Percentiles rank a stretch among this genome's conserved stretches.
These are phyloP conservation scores for Phyllachora maydis DNA, from an alignment of 2,329 filamentous ascomycete genomes.

Conservation along the genomic window DNA sequence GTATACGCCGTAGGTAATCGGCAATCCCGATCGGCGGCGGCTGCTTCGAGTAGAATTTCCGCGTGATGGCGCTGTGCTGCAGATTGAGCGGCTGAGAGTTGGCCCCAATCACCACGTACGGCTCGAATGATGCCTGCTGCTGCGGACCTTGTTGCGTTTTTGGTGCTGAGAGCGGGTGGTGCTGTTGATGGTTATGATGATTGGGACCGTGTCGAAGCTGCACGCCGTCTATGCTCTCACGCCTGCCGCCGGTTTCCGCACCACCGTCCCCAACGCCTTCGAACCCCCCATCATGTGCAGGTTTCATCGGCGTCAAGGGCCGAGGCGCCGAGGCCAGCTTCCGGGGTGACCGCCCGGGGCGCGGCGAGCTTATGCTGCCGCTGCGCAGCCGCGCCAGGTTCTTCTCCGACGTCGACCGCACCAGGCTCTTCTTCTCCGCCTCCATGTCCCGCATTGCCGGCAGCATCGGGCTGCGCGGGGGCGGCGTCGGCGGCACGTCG, in stretches of 20 bases:
- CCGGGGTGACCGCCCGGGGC: conserved; percentile 4
- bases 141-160: too few species aligned
- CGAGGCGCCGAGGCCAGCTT: too few species aligned
- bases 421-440: conserved; percentile 38
- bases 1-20: conserved; percentile 71
- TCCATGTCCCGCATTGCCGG: conserved; percentile 44
- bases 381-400: conserved; percentile 23
- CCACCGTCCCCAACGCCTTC: too few species aligned
- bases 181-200: too few species aligned
- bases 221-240: conserved; percentile 40
- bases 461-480: conserved; percentile 39
- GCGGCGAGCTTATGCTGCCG: conserved; percentile 14
- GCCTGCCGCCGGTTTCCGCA: too few species aligned
- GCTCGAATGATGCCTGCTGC: conserved; percentile 14
- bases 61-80: conserved; percentile 69
- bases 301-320: too few species aligned
- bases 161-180: conserved; percentile 6
- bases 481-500: conserved; percentile 65
- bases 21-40: conserved; percentile 66
- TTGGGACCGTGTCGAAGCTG: too few species aligned
- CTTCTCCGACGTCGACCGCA: conserved; percentile 33
- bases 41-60: conserved; percentile 83
- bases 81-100: conserved; percentile 53
- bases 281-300: too few species aligned
- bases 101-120: conserved; percentile 42